Evolutionary conservation across 495 filamentous ascomycete genomes (phyloP), one percentile per base, ranked within the genome.

Genomic region (Haplographium delicatum): DNA sequence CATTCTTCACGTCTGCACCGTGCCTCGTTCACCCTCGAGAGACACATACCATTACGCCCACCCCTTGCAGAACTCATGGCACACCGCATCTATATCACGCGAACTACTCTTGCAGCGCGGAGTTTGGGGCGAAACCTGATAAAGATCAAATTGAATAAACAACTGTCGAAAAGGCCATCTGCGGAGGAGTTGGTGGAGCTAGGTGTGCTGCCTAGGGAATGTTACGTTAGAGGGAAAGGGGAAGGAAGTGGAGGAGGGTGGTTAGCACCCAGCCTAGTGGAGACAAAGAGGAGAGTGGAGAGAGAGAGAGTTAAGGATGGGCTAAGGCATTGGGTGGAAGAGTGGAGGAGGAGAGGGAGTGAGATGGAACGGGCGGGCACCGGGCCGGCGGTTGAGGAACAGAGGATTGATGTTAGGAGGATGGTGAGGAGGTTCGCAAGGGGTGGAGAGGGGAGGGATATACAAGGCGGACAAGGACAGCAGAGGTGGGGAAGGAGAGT

Each of bases 31-130:
- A 53, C 62, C 1, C 73, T 84, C 15, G 65, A 69, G 3, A 68
- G 71, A 24, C 64, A 71, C 34, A 67, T 83, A 7, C 69, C 71
- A 5, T 63, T 63, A 9, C 75, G 81, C 7, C 80, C 81, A 5
- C 69, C 76, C 13, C 71, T 80, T 2, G 45, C 70, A 6, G 68
- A 74, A 26, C 72, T 79, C 18, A 72, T 75, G 38, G 62, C 62
- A 1, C 68, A 75, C n/a, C 69, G 64, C 55, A 82, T 84, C 61
- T 79, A 81, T 64, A 50, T 83, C n/a, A 79, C 80, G 39, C 66
- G 69, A 31, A 80, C 74, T 13, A 69, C 75, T 18, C 64, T 76
- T 34, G 65, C 72, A 43, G 79, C 80, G 16, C 72, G 81, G 20
- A 62, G 63, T 15, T 68, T 83, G 11, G 69, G 71, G 18, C 68